A percentile compares a stretch with the other conserved stretches of the same genome.
Evolutionary conservation across 768 basidiomycete genomes (phyloP).

Genomic region (Hygrophorus russula): DNA sequence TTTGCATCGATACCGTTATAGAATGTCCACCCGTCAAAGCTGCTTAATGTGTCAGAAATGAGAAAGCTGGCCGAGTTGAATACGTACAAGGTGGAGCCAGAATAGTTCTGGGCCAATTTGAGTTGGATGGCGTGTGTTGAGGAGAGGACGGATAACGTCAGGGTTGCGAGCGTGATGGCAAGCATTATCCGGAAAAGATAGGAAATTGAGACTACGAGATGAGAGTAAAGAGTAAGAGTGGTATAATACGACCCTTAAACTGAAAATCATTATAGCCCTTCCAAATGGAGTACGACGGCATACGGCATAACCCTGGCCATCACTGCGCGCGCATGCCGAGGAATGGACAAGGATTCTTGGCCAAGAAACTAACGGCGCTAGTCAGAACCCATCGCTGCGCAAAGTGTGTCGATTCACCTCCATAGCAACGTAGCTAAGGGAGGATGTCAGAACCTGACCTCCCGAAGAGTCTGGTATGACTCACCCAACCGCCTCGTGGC

Average conservation of each 20-base stretch:
- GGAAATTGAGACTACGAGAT: too few species aligned
- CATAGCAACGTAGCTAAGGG: conserved; percentile 29
- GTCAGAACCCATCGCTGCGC: not conserved
- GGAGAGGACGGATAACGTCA: too few species aligned
- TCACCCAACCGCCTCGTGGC: conserved; percentile 34
- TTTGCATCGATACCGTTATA: conserved; percentile 4
- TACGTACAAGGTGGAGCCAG: conserved; percentile 3
- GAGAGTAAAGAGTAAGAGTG: too few species aligned
- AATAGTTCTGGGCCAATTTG: conserved; percentile 1
- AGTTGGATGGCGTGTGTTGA: too few species aligned
- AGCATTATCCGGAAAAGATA: too few species aligned
- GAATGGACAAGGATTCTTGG: conserved; percentile 33
- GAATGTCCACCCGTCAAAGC: conserved; percentile 1
- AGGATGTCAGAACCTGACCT: not conserved
- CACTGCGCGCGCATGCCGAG: too few species aligned
- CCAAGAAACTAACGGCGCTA: conserved; percentile 34
- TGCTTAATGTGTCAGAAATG: not conserved
- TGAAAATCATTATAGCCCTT: too few species aligned
- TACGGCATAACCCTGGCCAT: too few species aligned
- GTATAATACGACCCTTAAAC: too few species aligned
- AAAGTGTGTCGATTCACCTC: conserved; percentile 14
- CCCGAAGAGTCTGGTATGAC: conserved; percentile 5
- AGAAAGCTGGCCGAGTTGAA: not conserved
- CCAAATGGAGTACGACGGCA: too few species aligned
- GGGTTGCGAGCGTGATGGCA: too few species aligned